A percentile compares a stretch with the other conserved stretches of the same genome.
These are phyloP conservation scores for Zygotorulaspora mrakii DNA, from an alignment of 1,139 yeast species.

Conservation along the genomic window DNA sequence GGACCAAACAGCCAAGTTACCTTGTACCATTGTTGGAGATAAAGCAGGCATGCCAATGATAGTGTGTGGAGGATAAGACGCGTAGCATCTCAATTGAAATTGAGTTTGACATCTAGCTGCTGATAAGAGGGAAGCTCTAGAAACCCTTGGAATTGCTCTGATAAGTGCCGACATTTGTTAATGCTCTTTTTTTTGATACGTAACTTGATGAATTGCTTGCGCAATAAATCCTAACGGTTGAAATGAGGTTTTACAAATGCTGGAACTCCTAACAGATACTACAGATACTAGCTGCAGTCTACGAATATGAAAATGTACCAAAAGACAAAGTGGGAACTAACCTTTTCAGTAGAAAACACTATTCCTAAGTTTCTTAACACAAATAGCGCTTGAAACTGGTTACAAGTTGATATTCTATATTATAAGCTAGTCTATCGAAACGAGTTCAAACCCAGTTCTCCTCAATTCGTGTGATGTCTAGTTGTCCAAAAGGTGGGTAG, in stretches of 20 bases:
- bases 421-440: background rate
- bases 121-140: conserved; percentile 22
- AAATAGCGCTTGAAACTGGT: too few species aligned
- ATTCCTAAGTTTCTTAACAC: too few species aligned
- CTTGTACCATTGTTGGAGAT: conserved; percentile 98
- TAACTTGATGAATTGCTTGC: too few species aligned
- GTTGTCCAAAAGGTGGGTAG: background rate
- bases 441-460: background rate
- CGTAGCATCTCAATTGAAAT: conserved; percentile 32
- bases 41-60: conserved; percentile 76
- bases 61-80: conserved; percentile 56
- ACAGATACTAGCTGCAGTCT: background rate
- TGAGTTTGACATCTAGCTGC: conserved; percentile 19
- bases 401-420: too few species aligned
- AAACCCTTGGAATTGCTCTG: conserved; percentile 31
- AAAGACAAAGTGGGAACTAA: background rate
- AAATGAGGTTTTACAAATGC: too few species aligned
- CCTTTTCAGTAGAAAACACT: background rate
- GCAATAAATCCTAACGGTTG: too few species aligned
- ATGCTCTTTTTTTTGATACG: background rate
- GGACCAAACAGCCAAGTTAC: conserved; percentile 84
- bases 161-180: conserved; percentile 26
- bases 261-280: too few species aligned
- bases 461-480: background rate
- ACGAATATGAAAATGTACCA: conserved; percentile 3